Conservation (phyloP, 192 early-diverging fungal genomes). For the Globomyces pollinis-pini region DNA sequence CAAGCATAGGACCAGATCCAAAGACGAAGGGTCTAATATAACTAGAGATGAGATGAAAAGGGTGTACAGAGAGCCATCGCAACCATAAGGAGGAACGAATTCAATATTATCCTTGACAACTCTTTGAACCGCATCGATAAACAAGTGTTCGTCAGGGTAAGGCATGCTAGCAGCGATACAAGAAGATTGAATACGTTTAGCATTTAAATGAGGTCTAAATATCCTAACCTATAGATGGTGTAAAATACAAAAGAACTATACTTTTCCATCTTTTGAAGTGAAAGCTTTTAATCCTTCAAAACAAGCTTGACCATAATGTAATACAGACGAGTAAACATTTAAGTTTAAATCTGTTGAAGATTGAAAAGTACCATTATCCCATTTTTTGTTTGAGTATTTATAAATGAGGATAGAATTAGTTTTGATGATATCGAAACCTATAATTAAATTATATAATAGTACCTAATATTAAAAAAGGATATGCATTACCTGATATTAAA, state of each 20-base stretch:
- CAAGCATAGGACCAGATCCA: constrained; percentile 59
- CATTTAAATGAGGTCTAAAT: constrained; percentile 67
- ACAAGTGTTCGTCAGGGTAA: constrained; percentile 48
- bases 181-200: constrained; percentile 45
- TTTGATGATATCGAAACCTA: constrained; percentile 59
- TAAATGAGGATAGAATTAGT: constrained; percentile 60
- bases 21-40: constrained; percentile 68
- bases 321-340: constrained; percentile 33
- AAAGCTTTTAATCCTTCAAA: constrained; percentile 82
- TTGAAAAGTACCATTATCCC: constrained; percentile 54
- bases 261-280: constrained; percentile 55
- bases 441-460: too few species aligned
- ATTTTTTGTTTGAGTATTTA: constrained; percentile 50
- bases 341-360: constrained; percentile 14
- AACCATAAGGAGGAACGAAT: constrained; percentile 64
- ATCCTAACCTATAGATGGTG: constrained; percentile 56
- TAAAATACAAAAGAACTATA: neutral
- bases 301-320: constrained; percentile 69
- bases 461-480: too few species aligned
- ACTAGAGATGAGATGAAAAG: too few species aligned
- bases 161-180: constrained; percentile 55
- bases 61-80: constrained; percentile 57
- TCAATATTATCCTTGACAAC: constrained; percentile 59
- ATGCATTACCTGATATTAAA: too few species aligned
- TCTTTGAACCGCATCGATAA: constrained; percentile 49